Base-by-base conservation (phyloP, 768 basidiomycete species). In the Amyloporia xantha region DNA sequence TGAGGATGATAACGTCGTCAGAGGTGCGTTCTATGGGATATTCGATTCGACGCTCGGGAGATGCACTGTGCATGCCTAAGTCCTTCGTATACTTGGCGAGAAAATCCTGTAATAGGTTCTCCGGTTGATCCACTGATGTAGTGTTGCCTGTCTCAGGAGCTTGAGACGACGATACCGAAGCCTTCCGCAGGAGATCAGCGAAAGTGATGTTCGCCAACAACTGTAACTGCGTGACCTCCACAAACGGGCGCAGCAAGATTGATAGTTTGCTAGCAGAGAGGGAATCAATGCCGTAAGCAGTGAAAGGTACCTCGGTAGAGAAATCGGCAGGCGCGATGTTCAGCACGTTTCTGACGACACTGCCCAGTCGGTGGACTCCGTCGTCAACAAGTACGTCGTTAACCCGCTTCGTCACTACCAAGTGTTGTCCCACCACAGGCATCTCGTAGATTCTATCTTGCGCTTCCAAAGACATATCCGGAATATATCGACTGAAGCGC, bases 251-350 rank as follows among this genome's bases (percentile, higher is more conserved):
- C 25, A 73, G 62, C 2, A 61, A 59, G 44, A 60, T 61, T 5
- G 71, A 67, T 10, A 72, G 52, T 17, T 61, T 60, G 4, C 65
- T 65, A 15, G 72, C 71, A 11, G 66, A 62, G 6, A 73, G 62
- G 1, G 72, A 73, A 51, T 73, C 72, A 17, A 72, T 57, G 9
- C 73, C 73, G 37, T 73, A 74, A 1, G 66, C 59, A 1, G 70
- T 71, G 35, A 75, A 59, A 2, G 73, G 71, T 6, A 69, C 62
- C 10, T 71, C 64, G 0, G 54, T 44, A 6, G 61, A 61, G 40
- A 74, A 65, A 33, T 72, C 70, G 12, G 62, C 59, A 20, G 49
- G 49, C 2, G 65, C 49, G 21, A 73, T 53, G 41, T 66, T 66
- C 19, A 71, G 53, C 12, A 57, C 54, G 27, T 52, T 54, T 28